Conservation (phyloP, 2,329 filamentous ascomycete species). For the Fusarium succisae region DNA sequence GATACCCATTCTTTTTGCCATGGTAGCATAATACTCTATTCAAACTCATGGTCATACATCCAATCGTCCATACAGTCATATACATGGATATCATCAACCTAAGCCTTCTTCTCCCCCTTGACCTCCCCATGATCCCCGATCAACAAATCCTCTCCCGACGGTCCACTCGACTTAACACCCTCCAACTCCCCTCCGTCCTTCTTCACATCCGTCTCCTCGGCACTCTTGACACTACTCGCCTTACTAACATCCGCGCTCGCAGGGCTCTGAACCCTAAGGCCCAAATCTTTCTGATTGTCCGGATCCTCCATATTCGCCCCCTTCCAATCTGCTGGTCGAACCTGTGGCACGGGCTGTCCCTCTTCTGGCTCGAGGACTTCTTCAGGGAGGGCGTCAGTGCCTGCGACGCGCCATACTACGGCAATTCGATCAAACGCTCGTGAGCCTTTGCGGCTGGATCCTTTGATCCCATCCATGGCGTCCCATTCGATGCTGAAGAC, state of each 20-base stretch:
- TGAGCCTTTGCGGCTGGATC: conserved; percentile 82
- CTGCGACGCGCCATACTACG: conserved; percentile 78
- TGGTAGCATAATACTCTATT: not conserved
- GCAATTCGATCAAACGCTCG: conserved; percentile 83
- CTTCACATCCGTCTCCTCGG: conserved; percentile 9
- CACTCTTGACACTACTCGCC: conserved; percentile 72
- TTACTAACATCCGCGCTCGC: conserved; percentile 74
- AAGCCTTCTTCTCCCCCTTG: not conserved
- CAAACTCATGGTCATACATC: not conserved
- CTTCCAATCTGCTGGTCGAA: conserved; percentile 78
- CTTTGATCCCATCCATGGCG: conserved; percentile 93
- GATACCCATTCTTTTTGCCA: conserved; percentile 18
- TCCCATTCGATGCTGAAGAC: conserved; percentile 69
- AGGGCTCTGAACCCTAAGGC: conserved; percentile 71
- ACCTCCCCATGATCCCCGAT: conserved; percentile 16
- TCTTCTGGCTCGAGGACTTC: conserved; percentile 69
- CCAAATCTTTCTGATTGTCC: conserved; percentile 68
- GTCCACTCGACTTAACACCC: conserved; percentile 50
- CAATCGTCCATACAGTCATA: not conserved
- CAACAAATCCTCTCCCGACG: conserved; percentile 47
- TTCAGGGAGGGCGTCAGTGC: conserved; percentile 38
- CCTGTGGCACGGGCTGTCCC: conserved; percentile 76
- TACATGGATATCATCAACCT: conserved; percentile 18
- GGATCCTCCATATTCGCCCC: conserved; percentile 59
- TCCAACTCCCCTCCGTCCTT: conserved; percentile 41